phyloP scores from a whole-genome alignment of 163 green algal species.

The Coccomyxa subellipsoidea region DNA sequence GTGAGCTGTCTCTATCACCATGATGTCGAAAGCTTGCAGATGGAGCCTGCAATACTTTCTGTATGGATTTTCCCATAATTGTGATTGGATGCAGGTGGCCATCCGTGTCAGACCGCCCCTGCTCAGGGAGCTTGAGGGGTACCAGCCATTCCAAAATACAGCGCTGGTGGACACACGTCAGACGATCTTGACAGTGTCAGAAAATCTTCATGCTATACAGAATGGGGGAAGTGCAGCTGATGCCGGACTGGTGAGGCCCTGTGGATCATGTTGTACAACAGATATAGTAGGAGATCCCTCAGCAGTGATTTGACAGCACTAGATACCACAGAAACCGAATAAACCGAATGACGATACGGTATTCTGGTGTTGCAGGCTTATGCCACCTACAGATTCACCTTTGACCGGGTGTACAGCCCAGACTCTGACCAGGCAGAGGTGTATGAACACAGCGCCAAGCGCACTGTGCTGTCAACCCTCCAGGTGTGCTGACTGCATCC shows the following conservation, averaged over 20 bases:
- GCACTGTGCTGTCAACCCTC: conserved; percentile 79
- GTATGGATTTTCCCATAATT: too few species aligned
- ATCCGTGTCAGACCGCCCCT: conserved; percentile 89
- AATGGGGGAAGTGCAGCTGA: conserved; percentile 27
- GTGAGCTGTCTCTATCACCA: too few species aligned
- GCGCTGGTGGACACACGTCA: conserved; percentile 59
- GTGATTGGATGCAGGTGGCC: conserved; percentile 67
- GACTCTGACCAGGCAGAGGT: conserved; percentile 73
- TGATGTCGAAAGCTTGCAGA: too few species aligned
- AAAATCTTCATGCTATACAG: conserved; percentile 64
- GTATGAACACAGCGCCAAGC: conserved; percentile 74
- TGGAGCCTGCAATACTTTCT: too few species aligned
- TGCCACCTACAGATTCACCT: conserved; percentile 79
- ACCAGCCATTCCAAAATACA: conserved; percentile 66
- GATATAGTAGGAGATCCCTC: too few species aligned
- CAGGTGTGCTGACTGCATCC: conserved; percentile 46
- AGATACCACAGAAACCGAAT: too few species aligned
- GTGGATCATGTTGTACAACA: too few species aligned
- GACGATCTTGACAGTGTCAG: conserved; percentile 68
- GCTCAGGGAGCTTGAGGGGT: conserved; percentile 63
- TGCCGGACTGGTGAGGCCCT: conserved; percentile 41
- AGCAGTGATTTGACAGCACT: too few species aligned
- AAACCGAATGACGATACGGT: neutral
- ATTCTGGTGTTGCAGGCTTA: conserved; percentile 31
- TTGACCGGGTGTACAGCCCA: conserved; percentile 88